These are phyloP conservation scores for Chrysosphaeria jannelii DNA, from an alignment of 2,329 filamentous ascomycete species.

Conservation along the genomic window DNA sequence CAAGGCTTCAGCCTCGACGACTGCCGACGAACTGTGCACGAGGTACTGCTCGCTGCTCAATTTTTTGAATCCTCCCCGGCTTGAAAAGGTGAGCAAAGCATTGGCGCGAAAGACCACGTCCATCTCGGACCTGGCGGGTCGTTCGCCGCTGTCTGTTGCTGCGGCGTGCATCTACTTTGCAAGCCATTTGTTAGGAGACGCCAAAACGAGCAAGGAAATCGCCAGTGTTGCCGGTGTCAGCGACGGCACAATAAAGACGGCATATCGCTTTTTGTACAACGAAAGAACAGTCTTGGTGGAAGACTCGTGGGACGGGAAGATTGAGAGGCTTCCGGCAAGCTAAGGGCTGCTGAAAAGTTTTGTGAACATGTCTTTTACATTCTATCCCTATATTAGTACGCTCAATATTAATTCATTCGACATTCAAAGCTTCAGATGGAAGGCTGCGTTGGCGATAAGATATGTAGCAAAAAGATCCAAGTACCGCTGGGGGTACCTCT, in stretches of 20 bases:
- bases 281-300: conserved; percentile 32
- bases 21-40: conserved; percentile 57
- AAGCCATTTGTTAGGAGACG: conserved; percentile 54
- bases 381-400: no score
- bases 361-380: no score
- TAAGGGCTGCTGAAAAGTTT: no score
- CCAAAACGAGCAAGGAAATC: conserved; percentile 62
- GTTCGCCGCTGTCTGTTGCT: conserved; percentile 77
- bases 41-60: conserved; percentile 71
- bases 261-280: conserved; percentile 65
- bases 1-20: conserved; percentile 43
- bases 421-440: no score
- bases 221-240: conserved; percentile 63
- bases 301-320: conserved; percentile 19
- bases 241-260: conserved; percentile 86
- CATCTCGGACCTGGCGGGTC: conserved; percentile 59
- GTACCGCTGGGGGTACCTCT: no score
- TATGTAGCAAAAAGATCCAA: no score
- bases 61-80: conserved; percentile 36
- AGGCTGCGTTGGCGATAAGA: no score
- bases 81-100: conserved; percentile 51
- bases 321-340: conserved; percentile 35
- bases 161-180: conserved; percentile 95
- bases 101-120: conserved; percentile 51
- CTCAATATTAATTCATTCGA: no score